phyloP scores from a whole-genome alignment of 148 eudicot genomes.

The Rhododendron kiyosumense region DNA sequence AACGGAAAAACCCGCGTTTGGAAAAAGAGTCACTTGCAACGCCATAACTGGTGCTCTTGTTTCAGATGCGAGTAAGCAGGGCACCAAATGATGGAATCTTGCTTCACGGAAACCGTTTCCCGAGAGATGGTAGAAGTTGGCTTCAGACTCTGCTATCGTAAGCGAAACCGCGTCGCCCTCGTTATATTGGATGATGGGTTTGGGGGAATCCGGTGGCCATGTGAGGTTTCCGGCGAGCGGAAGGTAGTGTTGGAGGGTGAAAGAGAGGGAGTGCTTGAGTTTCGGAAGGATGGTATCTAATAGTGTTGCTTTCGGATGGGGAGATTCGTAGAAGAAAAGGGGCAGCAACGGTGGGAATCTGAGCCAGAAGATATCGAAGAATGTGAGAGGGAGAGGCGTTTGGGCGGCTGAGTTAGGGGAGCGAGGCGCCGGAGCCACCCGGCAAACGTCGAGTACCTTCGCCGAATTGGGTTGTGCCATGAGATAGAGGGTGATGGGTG shows the following conservation, averaged over 20 bases:
- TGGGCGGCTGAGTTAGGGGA: background rate
- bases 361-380: slow-evolving; percentile 8
- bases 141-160: slow-evolving; percentile 9
- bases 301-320: background rate
- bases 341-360: background rate
- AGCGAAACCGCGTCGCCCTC: background rate
- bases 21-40: slow-evolving; percentile 12
- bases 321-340: slow-evolving; percentile 3
- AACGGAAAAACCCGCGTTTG: slow-evolving; percentile 5
- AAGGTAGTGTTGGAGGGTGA: slow-evolving; percentile 9
- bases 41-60: background rate
- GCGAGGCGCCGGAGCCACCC: background rate
- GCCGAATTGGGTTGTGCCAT: background rate
- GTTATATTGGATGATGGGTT: background rate
- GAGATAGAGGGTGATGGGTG: background rate
- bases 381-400: slow-evolving; percentile 7
- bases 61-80: background rate
- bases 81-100: background rate
- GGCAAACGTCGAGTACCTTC: background rate
- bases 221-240: slow-evolving; percentile 8
- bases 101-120: background rate
- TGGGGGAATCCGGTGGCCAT: slow-evolving; percentile 2
- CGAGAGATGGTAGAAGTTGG: background rate
- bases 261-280: slow-evolving; percentile 9
- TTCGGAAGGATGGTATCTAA: background rate